Evolutionary conservation across 1,139 yeast genomes (phyloP), one percentile per base, ranked within the genome.

Genomic region (Debaryomyces psychrophilus): DNA sequence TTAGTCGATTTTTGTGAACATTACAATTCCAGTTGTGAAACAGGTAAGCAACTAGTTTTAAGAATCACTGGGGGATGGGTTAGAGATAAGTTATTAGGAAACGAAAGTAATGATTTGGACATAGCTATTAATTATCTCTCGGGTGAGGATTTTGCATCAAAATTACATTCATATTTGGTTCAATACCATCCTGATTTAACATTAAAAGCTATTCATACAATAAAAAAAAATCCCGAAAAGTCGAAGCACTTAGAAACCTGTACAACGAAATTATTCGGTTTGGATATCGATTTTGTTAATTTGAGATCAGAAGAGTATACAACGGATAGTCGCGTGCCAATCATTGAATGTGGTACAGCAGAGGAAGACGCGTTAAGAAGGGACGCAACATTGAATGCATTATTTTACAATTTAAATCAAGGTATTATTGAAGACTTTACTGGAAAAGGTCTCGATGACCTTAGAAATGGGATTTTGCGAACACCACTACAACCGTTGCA

Each of bases 31-130:
- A 35, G 44, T 18, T 27, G 37, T 31, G 28, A 23, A 11, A 57
- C 53, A 18, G 44, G 47, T 5, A 41, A 51, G 26, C 57, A 53
- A 17, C 51, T 76, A 18, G 84, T 79, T 27, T 73, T 92, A 17
- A 68, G 99, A 52, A 87, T 93, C 56, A 92, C 98, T 0, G 99
- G 99, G 27, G 99, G 99, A 0, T 93, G 99, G 99, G 99, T 93
- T 5, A 78, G 99, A 57, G 99, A 93, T 65, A 93, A 93, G 68
- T 69, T 93, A 31, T 71, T 95, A 33, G 95, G 95, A 0, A 75
- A 77, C 42, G 83, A 81, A 27, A 85, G 95, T 45, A 84, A 93
- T 60, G 99, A 93, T 64, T 73, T 93, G 36, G 99, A 93, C 59
- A 88, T 93, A 46, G 98, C 97, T 6, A 80, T 95, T 47, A 90